Percentiles rank a stretch among this genome's conserved stretches.
Conservation (phyloP, 345 rosid genomes). For the Eucalyptus camaldulensis region DNA sequence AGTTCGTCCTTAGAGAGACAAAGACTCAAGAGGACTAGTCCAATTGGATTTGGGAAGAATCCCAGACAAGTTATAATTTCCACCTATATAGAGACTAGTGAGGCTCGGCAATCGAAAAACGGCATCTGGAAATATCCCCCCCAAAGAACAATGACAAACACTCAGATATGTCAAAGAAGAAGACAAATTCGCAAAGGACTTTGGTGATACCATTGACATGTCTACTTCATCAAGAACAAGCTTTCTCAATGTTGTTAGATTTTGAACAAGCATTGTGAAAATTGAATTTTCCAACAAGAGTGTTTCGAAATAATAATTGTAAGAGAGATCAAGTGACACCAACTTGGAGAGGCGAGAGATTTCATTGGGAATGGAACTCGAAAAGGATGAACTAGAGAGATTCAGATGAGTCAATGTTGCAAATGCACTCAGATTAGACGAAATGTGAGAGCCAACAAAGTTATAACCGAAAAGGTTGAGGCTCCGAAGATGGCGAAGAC, state of each 20-base stretch:
- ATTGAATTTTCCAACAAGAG: neutral
- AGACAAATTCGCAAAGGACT: neutral
- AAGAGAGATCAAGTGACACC: neutral
- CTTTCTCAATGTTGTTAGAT: neutral
- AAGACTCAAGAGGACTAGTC: neutral
- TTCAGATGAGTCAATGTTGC: neutral
- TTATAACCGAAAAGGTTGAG: neutral
- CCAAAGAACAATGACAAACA: accelerated
- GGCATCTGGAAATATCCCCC: neutral
- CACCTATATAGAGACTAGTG: accelerated
- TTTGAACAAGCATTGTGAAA: neutral
- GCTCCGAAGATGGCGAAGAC: neutral
- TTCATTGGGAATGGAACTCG: accelerated
- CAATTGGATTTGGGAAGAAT: neutral
- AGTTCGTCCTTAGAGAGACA: accelerated
- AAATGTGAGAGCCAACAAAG: neutral
- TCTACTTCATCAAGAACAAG: accelerated
- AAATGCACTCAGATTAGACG: neutral
- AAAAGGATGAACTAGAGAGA: neutral
- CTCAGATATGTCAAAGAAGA: neutral
- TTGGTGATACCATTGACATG: neutral
- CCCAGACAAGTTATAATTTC: accelerated
- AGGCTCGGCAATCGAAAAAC: neutral
- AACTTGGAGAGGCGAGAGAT: neutral
- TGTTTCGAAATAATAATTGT: accelerated